Base-by-base conservation (phyloP, 2,329 filamentous ascomycete species). In the Emericellopsis atlantica region DNA sequence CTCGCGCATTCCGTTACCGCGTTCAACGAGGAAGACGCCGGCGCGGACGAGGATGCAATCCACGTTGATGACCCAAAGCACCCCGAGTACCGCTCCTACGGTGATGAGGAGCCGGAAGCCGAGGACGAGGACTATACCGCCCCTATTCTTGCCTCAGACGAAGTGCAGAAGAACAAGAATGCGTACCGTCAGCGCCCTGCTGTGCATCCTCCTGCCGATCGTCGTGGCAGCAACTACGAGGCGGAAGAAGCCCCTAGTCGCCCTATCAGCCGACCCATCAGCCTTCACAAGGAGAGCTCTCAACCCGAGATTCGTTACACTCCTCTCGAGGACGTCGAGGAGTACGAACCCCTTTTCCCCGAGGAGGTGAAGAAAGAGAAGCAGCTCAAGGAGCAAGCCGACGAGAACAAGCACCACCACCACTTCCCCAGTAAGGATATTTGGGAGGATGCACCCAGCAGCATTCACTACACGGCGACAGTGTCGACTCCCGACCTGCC, bases 381-480 rank as follows among this genome's bases (percentile, higher is more conserved):
- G 16, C 56, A 64, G 40, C 55, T 57, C 26, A 52, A 57, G 8
- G 52, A 63, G 32, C 42, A 54, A 37, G 55, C 58, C 34, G 55
- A 57, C 21, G 64, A 69, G 39, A 70, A 70, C 47, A 69, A 76
- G 47, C 65, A 72, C 45, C 75, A 77, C 47, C 81, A 82, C 45
- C 61, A 74, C 46, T 98, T 98, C 61, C 92, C 92, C 2, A 95
- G 89, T 59, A 84, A 89, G 57, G 92, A 98, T 57, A 77, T 96
- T 33, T 98, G 92, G 92, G 92, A 98, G 64, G 93, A 98, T 58
- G 82, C 87, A 0, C 92, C 93, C 4, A 83, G 80, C 54, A 95
- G 88, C 60, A 70, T 86, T 40, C 79, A 92, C 53, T 78, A 74
- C 53, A 81, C 76, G 29, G 80, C 89, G 4, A 88, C 85, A 44